Conservation (phyloP, 768 basidiomycete genomes). For the Lactarius trivialis region DNA sequence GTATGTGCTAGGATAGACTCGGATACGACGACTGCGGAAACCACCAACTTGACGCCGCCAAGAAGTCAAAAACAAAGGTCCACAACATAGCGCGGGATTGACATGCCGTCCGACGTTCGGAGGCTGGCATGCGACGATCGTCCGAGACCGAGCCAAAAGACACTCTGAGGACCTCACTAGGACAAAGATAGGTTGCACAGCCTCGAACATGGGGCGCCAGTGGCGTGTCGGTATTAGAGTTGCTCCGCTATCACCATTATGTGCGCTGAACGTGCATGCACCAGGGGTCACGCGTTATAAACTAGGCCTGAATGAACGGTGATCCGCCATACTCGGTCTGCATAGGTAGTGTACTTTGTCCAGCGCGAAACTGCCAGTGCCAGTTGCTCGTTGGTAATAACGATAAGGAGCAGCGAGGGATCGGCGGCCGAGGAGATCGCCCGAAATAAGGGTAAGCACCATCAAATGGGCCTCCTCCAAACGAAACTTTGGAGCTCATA, state of each 20-base stretch:
- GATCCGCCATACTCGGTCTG: slow-evolving; percentile 4
- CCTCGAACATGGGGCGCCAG: background rate
- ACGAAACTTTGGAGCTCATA: background rate
- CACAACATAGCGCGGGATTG: background rate
- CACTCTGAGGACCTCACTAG: background rate
- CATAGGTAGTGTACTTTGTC: background rate
- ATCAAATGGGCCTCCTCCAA: background rate
- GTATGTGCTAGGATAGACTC: background rate
- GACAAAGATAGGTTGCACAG: slow-evolving; percentile 1
- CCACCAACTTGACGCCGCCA: background rate
- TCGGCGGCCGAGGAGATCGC: background rate
- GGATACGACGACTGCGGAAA: background rate
- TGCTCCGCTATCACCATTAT: background rate
- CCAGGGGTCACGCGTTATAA: background rate
- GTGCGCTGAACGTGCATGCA: background rate
- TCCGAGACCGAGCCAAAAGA: background rate
- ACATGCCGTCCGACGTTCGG: slow-evolving; percentile 8
- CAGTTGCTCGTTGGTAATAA: background rate
- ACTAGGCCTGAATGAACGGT: background rate
- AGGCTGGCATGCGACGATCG: background rate
- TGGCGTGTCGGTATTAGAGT: background rate
- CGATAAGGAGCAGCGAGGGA: background rate
- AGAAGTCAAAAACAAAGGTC: background rate
- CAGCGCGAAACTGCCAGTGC: background rate
- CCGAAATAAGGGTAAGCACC: background rate